Percentiles rank a stretch among this genome's conserved stretches.
phyloP scores from a whole-genome alignment of 139 green algal genomes.

The Edaphochlamys debaryana region DNA sequence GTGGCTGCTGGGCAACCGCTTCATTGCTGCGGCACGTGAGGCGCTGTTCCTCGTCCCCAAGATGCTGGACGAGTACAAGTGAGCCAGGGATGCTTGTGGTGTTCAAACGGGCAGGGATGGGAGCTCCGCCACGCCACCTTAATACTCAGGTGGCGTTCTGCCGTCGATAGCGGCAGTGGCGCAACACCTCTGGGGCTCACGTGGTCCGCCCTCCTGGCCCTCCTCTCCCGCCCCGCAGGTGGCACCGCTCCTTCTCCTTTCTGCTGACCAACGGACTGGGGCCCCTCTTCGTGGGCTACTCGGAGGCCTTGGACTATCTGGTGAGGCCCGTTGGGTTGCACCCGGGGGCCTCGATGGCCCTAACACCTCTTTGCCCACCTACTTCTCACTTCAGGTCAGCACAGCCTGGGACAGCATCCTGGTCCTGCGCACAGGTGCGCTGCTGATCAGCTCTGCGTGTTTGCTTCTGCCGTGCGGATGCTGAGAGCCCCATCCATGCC shows the following conservation, averaged over 20 bases:
- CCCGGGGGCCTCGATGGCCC: neutral
- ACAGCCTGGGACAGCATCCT: neutral
- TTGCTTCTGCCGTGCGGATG: no score
- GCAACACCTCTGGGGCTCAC: no score
- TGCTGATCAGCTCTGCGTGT: neutral
- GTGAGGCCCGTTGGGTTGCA: neutral
- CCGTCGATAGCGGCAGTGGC: no score
- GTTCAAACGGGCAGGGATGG: neutral
- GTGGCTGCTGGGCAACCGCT: slow-evolving; percentile 16
- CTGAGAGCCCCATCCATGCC: no score
- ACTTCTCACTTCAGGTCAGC: no score
- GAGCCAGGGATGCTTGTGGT: neutral
- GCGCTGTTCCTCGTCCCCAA: slow-evolving; percentile 5
- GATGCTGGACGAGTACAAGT: neutral
- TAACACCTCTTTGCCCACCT: no score
- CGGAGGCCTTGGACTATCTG: slow-evolving; percentile 1
- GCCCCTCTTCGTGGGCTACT: slow-evolving; percentile 5
- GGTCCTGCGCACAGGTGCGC: neutral
- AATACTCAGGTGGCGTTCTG: no score
- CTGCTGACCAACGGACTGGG: slow-evolving; percentile 23
- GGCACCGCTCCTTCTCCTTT: slow-evolving; percentile 22
- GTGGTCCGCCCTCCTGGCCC: neutral
- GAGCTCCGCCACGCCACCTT: no score
- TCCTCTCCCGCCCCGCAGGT: neutral
- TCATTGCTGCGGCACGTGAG: slow-evolving; percentile 17